Evolutionary conservation across 495 filamentous ascomycete species (phyloP).

Genomic region (Penicillium crystallinum): DNA sequence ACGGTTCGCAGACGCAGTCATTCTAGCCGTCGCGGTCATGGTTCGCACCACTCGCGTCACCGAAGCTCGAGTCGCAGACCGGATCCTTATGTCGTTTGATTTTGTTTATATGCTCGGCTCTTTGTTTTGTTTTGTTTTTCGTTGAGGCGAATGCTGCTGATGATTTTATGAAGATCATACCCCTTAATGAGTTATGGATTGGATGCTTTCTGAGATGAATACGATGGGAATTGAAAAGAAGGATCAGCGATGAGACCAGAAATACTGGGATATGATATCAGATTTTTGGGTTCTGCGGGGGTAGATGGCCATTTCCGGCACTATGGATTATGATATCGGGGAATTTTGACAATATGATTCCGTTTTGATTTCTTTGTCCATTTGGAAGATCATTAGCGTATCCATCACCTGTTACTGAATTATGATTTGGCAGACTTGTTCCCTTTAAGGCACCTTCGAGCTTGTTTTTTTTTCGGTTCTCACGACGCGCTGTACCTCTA

Average conservation of each 20-base stretch:
- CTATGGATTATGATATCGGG: not conserved
- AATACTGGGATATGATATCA: not conserved
- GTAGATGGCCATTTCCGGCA: not conserved
- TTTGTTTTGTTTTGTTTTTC: not conserved
- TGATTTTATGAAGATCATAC: conserved; percentile 3
- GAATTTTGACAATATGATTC: not conserved
- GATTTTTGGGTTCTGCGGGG: not conserved
- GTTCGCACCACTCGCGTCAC: conserved; percentile 26
- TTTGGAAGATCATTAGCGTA: too few relatives aligned
- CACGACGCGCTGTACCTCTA: too few relatives aligned
- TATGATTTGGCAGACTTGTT: too few relatives aligned
- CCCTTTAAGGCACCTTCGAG: too few relatives aligned
- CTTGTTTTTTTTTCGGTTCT: too few relatives aligned
- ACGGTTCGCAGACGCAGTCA: conserved; percentile 41
- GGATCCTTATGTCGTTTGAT: conserved; percentile 36
- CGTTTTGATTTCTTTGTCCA: not conserved
- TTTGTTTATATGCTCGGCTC: not conserved
- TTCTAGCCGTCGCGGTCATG: conserved; percentile 32
- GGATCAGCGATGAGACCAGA: not conserved
- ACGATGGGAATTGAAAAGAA: not conserved
- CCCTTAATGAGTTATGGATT: conserved; percentile 4
- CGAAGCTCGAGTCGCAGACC: conserved; percentile 33
- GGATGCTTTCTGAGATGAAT: not conserved
- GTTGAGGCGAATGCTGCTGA: not conserved
- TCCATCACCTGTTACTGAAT: too few relatives aligned